Evolutionary conservation across 2,329 filamentous ascomycete genomes (phyloP), one percentile per base, ranked within the genome.

Genomic region (Aspergillus floridensis): DNA sequence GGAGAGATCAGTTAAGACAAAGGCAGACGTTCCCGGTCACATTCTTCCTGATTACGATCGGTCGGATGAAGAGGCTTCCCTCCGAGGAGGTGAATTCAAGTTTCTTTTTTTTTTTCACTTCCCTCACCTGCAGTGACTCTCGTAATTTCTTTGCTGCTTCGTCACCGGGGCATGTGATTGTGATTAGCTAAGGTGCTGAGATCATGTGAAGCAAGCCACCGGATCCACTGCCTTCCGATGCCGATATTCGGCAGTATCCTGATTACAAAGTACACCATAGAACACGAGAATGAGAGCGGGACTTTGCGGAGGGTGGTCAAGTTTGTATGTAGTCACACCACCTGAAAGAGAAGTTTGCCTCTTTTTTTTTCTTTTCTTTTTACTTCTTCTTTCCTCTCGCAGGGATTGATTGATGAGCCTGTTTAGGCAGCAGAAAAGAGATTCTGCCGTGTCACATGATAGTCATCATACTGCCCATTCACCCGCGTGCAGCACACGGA

Each of bases 131-230:
- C 38, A 44, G 38, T 49, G 22, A 49, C 14, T 57, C 31, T 49
- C 56, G 31, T 14, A 41, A 44, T 44, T 44, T 57, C 47, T 59
- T 29, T 35, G n/a, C 38, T 44, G 38, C 38, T 16, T 44, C 38
- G 38, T 44, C 38, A 16, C n/a, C 49, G 46, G 26, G 53, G 58
- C 58, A 59, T 59, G 58, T 59, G 58, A 59, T 59, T 57, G 51
- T 41, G 58, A 52, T 57, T 58, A 44, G 38, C 16, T n/a, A 35
- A 35, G 32, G 32, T 3, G 5, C 38, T n/a, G 38, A 44, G 38
- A 44, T 44, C 38, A 44, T 12, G 38, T 44, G 38, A n/a, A 44
- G n/a, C 38, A 16, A 44, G 38, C 38, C 38, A 44, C 38, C 38
- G 16, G 38, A 44, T 44, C 38, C 38, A 44, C 38, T 44, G 14